Conservation (phyloP, 768 basidiomycete genomes). For the Mycena rebaudengoi region DNA sequence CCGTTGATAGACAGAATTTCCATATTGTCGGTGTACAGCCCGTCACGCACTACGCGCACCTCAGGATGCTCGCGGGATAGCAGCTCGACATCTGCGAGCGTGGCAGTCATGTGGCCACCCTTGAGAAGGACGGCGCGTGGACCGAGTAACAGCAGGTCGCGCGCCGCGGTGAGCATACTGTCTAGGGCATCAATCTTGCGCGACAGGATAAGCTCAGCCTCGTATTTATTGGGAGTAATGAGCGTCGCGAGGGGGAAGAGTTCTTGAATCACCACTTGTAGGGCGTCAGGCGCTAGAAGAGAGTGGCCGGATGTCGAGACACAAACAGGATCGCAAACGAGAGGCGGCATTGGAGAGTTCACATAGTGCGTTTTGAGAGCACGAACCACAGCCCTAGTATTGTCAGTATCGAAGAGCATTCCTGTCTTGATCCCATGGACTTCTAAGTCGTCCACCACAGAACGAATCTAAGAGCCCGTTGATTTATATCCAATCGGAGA, state of each 20-base stretch:
- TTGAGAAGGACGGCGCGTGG: conserved; percentile 77
- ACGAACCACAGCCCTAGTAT: conserved; percentile 58
- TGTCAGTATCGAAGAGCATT: conserved; percentile 78
- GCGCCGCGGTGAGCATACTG: conserved; percentile 69
- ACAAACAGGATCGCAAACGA: conserved; percentile 91
- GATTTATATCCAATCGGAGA: not conserved
- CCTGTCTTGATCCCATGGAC: conserved; percentile 86
- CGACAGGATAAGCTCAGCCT: conserved; percentile 76
- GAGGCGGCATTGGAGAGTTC: conserved; percentile 47
- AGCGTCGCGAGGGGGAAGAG: conserved; percentile 76
- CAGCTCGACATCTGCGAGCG: conserved; percentile 51
- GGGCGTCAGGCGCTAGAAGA: conserved; percentile 72
- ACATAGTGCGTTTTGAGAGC: conserved; percentile 56
- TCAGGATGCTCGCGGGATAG: conserved; percentile 38
- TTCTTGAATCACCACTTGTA: conserved; percentile 64
- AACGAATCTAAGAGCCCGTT: conserved; percentile 59
- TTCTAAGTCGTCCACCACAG: conserved; percentile 76
- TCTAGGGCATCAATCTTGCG: conserved; percentile 54
- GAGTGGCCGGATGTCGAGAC: conserved; percentile 91
- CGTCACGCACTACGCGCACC: conserved; percentile 53
- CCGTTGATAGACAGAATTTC: conserved; percentile 56
- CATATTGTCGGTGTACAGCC: conserved; percentile 63
- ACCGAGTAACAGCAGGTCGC: conserved; percentile 56
- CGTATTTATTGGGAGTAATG: conserved; percentile 87
- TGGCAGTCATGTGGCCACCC: conserved; percentile 77